Base-by-base conservation (phyloP, 2,329 filamentous ascomycete species). In the Fusarium sublunatum region DNA sequence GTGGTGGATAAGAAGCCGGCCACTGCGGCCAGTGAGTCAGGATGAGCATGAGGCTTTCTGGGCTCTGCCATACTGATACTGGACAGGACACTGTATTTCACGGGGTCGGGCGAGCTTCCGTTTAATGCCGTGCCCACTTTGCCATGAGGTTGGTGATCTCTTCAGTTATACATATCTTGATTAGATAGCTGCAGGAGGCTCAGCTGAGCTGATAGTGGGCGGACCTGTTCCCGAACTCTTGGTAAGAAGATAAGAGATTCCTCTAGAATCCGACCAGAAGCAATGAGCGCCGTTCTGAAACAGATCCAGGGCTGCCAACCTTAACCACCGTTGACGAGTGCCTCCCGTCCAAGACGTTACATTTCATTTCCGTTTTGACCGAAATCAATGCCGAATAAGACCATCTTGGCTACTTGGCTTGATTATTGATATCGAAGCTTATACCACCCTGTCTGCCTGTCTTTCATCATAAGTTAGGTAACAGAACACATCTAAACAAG, bases 21-120 rank as follows among this genome's bases (percentile, higher is more conserved):
- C 29, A 59, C 38, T 66, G 62, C 63, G 58, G 51, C 12, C 29
- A 59, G 42, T 66, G 62, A 65, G 53, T 65, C 63, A 66, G 41
- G 45, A 45, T 28, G 43, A 45, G 12, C 31, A 13, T 34, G 42
- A 55, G 26, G 40, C 38, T 46, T 22, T 42, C 19, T 19, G 19
- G 19, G 19, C 19, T 19, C 19, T 19, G 19, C 19, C 19, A 19
- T 19, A 19, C 19, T 19, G 19, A 19, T 19, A 10, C 13, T 22
- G 40, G 12, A n/a, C 12, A 12, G 31, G 13, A 6, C 7, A 13
- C 11, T 34, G 31, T 12, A 31, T 19, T 60, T 51, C 53, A 65
- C 53, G 48, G 44, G 48, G 47, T 59, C 62, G 62, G 62, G 59
- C 51, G 39, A 28, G 41, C 34, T 65, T 47, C 62, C 62, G 62